These are phyloP conservation scores for Plenodomus lindquistii DNA, from an alignment of 2,329 filamentous ascomycete genomes.

Conservation along the genomic window DNA sequence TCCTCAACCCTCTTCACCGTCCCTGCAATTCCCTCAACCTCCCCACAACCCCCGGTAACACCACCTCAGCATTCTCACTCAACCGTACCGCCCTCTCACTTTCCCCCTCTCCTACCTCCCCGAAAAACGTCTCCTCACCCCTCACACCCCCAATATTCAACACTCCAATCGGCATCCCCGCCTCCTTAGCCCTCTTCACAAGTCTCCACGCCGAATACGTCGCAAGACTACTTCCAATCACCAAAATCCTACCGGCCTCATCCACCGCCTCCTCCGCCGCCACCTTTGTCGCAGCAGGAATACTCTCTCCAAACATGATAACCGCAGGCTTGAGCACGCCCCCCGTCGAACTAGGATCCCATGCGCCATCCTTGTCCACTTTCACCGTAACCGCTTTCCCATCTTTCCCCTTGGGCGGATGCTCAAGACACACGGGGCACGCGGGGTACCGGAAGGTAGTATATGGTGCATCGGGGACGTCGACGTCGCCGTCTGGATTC, in stretches of 20 bases:
- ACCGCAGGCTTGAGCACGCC: slow-evolving; percentile 92
- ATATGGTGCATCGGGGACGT: slow-evolving; percentile 84
- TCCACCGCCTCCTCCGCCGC: slow-evolving; percentile 82
- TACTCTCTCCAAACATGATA: slow-evolving; percentile 95
- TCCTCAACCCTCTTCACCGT: not conserved
- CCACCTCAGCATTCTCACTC: slow-evolving; percentile 46
- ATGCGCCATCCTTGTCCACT: slow-evolving; percentile 80
- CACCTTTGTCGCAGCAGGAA: slow-evolving; percentile 68
- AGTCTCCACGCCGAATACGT: slow-evolving; percentile 95
- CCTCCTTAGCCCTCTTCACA: slow-evolving; percentile 79
- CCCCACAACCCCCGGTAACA: slow-evolving; percentile 38
- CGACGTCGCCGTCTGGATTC: slow-evolving; percentile 94
- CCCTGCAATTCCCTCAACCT: slow-evolving; percentile 23
- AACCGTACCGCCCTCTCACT: slow-evolving; percentile 46
- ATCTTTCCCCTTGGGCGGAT: slow-evolving; percentile 65
- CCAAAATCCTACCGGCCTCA: slow-evolving; percentile 68
- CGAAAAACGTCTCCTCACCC: slow-evolving; percentile 75
- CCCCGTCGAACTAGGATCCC: slow-evolving; percentile 56
- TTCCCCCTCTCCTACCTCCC: slow-evolving; percentile 53
- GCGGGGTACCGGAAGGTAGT: slow-evolving; percentile 88
- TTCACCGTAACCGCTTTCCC: slow-evolving; percentile 57
- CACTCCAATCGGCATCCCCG: slow-evolving; percentile 82
- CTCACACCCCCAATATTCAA: slow-evolving; percentile 85
- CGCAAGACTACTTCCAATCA: slow-evolving; percentile 87
- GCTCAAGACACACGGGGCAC: slow-evolving; percentile 76